Percentiles rank a stretch among this genome's conserved stretches.
Evolutionary conservation across 2,329 filamentous ascomycete genomes (phyloP).

Genomic region (Ophiostoma tasmaniense): DNA sequence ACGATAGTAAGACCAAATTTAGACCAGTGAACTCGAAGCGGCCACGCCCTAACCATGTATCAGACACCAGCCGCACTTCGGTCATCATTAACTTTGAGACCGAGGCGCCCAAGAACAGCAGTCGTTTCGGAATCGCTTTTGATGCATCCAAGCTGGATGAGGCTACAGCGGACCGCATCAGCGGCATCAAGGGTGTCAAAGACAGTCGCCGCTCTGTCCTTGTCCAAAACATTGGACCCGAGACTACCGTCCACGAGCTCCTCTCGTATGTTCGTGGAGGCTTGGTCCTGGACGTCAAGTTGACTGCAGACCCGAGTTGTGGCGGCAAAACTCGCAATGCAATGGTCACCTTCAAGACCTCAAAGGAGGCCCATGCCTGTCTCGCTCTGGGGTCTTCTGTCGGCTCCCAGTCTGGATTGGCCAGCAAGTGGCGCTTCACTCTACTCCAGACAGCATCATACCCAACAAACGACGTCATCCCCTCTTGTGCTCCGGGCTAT

Average conservation of each 20-base stretch:
- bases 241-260: slow-evolving; percentile 16
- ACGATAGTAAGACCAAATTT: slow-evolving; percentile 9
- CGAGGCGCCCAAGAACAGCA: slow-evolving; percentile 8
- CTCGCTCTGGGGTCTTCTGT: background rate
- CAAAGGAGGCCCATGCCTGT: slow-evolving; percentile 11
- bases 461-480: slow-evolving; percentile 9
- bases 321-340: slow-evolving; percentile 12
- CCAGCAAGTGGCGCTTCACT: background rate
- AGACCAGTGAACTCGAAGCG: background rate
- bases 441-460: slow-evolving; percentile 17
- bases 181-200: background rate
- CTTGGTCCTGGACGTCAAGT: slow-evolving; percentile 7
- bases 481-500: no score
- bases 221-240: slow-evolving; percentile 13
- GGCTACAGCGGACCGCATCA: background rate
- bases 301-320: slow-evolving; percentile 7
- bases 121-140: slow-evolving; percentile 15
- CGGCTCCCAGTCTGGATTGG: background rate
- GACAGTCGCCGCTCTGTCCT: slow-evolving; percentile 16
- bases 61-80: slow-evolving; percentile 4
- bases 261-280: slow-evolving; percentile 18
- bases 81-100: slow-evolving; percentile 13
- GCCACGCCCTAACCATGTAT: slow-evolving; percentile 2
- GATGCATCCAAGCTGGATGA: slow-evolving; percentile 11
- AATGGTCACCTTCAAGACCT: slow-evolving; percentile 16